Percentiles rank a stretch among this genome's conserved stretches.
phyloP scores from a whole-genome alignment of 148 eudicot genomes.

The Nepenthes mirabilis region DNA sequence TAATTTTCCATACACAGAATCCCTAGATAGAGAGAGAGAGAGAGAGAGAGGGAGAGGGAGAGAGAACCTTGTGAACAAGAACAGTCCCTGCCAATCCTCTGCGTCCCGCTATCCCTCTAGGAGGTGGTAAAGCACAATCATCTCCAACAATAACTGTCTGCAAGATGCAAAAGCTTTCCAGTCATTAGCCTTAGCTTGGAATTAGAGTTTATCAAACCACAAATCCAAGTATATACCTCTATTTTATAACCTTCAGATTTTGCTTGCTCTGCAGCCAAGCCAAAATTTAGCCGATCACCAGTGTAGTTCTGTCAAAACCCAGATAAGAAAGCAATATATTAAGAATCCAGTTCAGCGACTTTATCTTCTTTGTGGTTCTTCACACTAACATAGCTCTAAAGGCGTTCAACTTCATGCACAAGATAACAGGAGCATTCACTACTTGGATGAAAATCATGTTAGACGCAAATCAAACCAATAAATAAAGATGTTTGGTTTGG shows the following conservation, averaged over 20 bases:
- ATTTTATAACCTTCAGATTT: conserved; percentile 91
- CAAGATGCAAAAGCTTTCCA: conserved; percentile 3
- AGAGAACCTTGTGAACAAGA: conserved; percentile 76
- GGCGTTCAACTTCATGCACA: neutral
- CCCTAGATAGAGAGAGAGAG: neutral
- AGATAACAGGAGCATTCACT: neutral
- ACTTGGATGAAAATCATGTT: no score
- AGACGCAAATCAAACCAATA: no score
- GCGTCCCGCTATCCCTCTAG: conserved; percentile 93
- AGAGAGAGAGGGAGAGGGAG: conserved; percentile 5
- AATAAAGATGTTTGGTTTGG: no score
- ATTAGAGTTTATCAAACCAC: conserved; percentile 4
- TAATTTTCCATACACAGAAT: no score
- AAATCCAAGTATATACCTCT: conserved; percentile 46
- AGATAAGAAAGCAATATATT: neutral
- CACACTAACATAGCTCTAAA: neutral
- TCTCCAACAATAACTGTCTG: conserved; percentile 97
- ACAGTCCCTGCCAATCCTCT: conserved; percentile 97
- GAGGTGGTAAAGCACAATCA: conserved; percentile 95
- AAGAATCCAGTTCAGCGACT: neutral
- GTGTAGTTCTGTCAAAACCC: conserved; percentile 66
- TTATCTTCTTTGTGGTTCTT: neutral
- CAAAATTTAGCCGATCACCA: conserved; percentile 92
- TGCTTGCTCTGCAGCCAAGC: conserved; percentile 97
- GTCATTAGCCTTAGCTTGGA: neutral